Evolutionary conservation across 257 asterid genomes (phyloP).

Genomic region (Rauvolfia tetraphylla): DNA sequence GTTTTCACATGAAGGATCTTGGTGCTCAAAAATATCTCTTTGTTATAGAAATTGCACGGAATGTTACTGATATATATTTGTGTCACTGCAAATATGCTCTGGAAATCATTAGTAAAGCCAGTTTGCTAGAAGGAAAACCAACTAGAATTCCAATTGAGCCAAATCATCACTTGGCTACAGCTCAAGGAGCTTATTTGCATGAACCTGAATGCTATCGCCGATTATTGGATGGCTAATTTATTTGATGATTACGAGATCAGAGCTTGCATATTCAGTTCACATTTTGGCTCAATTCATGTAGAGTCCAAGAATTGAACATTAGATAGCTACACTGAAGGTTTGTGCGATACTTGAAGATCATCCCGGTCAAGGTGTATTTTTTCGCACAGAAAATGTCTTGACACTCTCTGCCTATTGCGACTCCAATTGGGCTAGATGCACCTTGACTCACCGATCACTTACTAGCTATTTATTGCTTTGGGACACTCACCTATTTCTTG

Average conservation of each 20-base stretch:
- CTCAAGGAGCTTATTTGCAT: neutral
- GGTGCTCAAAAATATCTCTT: neutral
- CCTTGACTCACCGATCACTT: neutral
- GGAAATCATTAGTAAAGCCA: too few species aligned
- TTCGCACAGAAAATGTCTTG: neutral
- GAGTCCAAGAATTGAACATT: too few species aligned
- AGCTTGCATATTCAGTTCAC: too few species aligned
- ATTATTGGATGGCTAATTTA: too few species aligned
- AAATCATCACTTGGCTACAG: neutral
- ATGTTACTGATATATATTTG: neutral
- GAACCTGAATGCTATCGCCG: neutral
- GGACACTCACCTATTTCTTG: neutral
- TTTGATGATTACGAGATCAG: too few species aligned
- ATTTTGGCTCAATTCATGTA: too few species aligned
- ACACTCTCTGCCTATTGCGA: neutral
- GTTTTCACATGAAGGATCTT: too few species aligned
- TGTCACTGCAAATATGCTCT: too few species aligned
- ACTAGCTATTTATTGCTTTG: neutral
- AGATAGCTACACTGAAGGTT: too few species aligned
- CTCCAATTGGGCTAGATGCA: neutral
- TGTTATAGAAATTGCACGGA: neutral
- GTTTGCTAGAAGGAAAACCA: too few species aligned
- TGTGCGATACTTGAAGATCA: neutral
- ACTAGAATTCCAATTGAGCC: neutral
- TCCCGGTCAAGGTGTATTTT: neutral